A percentile compares a stretch with the other conserved stretches of the same genome.
phyloP scores from a whole-genome alignment of 352 stramenopile species.

The Globisporangium radiosum region DNA sequence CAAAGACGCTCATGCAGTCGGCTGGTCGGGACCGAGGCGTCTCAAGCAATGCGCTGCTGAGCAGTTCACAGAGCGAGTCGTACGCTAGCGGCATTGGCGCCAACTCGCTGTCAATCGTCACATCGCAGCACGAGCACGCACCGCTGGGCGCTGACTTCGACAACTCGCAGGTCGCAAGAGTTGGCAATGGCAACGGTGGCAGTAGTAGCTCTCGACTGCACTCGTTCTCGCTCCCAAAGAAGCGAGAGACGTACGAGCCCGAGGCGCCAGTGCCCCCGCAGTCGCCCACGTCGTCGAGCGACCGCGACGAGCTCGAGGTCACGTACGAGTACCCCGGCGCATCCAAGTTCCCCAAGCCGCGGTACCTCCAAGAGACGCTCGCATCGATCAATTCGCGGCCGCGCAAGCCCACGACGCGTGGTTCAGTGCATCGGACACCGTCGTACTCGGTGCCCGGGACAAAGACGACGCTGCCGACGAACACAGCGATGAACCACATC shows the following conservation, averaged over 20 bases:
- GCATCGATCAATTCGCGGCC: constrained; percentile 47
- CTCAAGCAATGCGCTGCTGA: background rate
- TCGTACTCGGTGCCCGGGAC: constrained; percentile 16
- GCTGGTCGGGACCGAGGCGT: constrained; percentile 5
- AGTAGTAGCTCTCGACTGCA: constrained; percentile 16
- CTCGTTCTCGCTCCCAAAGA: constrained; percentile 34
- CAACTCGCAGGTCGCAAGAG: background rate
- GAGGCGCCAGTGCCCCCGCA: constrained; percentile 21
- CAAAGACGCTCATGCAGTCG: background rate
- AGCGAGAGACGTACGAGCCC: constrained; percentile 19
- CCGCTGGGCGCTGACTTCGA: constrained; percentile 2
- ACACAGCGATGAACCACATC: constrained; percentile 6
- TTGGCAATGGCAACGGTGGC: background rate
- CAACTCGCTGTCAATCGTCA: background rate
- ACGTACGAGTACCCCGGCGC: constrained; percentile 19
- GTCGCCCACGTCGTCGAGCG: constrained; percentile 25
- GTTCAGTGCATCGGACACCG: constrained; percentile 13
- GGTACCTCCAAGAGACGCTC: constrained; percentile 47
- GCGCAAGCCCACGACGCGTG: constrained; percentile 13
- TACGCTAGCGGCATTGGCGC: background rate
- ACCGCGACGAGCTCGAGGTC: constrained; percentile 33
- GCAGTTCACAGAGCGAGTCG: background rate
- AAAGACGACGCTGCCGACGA: constrained; percentile 18
- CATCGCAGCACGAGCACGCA: constrained; percentile 8
- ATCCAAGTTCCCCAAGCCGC: constrained; percentile 19